Conservation (phyloP, 257 asterid genomes). For the Solanum microdontum region DNA sequence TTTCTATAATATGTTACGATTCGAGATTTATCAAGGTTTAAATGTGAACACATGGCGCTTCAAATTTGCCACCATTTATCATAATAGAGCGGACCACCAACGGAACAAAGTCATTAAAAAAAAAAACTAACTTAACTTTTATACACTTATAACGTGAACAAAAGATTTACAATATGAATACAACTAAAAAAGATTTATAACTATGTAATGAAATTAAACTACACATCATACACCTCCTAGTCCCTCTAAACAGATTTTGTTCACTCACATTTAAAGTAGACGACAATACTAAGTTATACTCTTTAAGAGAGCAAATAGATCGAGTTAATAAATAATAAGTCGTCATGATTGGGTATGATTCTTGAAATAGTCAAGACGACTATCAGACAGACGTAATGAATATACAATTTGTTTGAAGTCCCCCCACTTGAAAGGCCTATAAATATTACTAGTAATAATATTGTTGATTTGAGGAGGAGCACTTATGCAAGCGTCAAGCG, state of each 20-base stretch:
- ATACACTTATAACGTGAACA: background rate
- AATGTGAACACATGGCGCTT: background rate
- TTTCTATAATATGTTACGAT: no score
- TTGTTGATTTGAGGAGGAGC: constrained; percentile 23
- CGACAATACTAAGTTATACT: background rate
- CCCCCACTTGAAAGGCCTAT: constrained; percentile 58
- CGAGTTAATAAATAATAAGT: background rate
- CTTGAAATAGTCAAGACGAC: constrained; percentile 50
- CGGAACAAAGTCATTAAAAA: no score
- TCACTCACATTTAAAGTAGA: background rate
- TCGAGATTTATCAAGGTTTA: no score
- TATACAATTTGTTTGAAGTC: constrained; percentile 46
- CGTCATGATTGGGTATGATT: background rate
- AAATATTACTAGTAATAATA: constrained; percentile 6
- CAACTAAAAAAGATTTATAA: background rate
- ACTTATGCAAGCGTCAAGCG: constrained; percentile 24
- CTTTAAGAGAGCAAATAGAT: background rate
- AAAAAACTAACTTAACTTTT: background rate
- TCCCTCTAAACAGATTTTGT: no score
- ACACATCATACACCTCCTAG: background rate
- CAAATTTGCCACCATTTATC: background rate
- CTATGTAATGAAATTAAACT: background rate
- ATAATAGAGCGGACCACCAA: background rate
- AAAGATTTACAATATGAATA: background rate
- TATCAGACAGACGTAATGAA: constrained; percentile 35